Conservation (phyloP, 75 land plant species). For the Chamaecyparis obtusa region DNA sequence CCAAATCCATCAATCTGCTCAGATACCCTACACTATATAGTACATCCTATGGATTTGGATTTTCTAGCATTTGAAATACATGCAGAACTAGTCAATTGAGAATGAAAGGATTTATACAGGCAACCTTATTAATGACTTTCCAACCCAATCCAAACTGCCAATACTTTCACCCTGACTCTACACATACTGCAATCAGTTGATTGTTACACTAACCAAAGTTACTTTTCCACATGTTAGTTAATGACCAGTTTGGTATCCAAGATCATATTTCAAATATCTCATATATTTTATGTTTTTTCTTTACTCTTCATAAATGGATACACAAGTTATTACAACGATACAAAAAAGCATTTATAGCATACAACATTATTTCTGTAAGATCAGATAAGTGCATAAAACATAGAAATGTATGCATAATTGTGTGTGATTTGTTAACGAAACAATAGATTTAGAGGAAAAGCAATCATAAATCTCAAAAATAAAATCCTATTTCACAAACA, state of each 20-base stretch:
- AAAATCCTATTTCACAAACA: not conserved
- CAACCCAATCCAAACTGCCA: not conserved
- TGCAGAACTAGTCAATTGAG: not conserved
- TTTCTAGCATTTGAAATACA: not conserved
- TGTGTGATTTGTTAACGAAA: not conserved
- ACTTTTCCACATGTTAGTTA: not conserved
- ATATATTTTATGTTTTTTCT: not conserved
- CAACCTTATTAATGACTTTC: not conserved
- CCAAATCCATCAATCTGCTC: not conserved
- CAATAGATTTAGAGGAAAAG: not conserved
- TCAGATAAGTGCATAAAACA: not conserved
- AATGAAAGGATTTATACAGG: not conserved
- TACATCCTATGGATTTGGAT: not conserved
- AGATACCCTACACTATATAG: not conserved
- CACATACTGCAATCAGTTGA: not conserved
- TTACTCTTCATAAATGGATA: not conserved
- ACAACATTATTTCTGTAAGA: not conserved
- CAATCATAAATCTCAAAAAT: not conserved
- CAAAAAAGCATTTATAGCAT: not conserved
- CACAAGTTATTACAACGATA: not conserved
- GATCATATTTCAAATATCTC: not conserved
- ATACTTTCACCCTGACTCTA: not conserved
- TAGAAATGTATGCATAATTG: not conserved
- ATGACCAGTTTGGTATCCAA: not conserved
- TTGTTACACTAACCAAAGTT: not conserved